phyloP scores from a whole-genome alignment of 2,329 filamentous ascomycete genomes.

The Akanthomyces dipterigenus region DNA sequence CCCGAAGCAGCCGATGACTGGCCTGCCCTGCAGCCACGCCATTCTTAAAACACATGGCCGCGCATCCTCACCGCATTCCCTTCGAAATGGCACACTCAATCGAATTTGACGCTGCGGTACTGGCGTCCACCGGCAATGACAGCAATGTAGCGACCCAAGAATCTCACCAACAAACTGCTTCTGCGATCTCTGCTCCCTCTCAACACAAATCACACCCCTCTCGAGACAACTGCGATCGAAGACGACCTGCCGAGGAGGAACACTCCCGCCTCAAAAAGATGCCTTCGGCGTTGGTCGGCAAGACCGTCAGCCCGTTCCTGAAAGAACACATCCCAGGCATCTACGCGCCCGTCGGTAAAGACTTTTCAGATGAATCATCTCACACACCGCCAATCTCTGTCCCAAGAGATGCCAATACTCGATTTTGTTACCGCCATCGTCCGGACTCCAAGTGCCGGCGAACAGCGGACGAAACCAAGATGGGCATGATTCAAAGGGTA shows the following conservation, averaged over 20 bases:
- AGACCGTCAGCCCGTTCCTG: slow-evolving; percentile 81
- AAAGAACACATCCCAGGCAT: slow-evolving; percentile 83
- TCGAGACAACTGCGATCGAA: slow-evolving; percentile 43
- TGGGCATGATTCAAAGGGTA: slow-evolving; percentile 89
- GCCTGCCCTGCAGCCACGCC: slow-evolving; percentile 9
- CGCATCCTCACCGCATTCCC: slow-evolving; percentile 2
- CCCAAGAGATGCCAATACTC: slow-evolving; percentile 62
- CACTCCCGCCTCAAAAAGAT: slow-evolving; percentile 47
- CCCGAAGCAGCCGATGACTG: slow-evolving; percentile 7
- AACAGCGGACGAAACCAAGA: slow-evolving; percentile 89
- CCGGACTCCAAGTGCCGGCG: slow-evolving; percentile 91
- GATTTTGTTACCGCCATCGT: slow-evolving; percentile 91
- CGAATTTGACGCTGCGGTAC: neutral
- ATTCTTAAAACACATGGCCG: slow-evolving; percentile 7
- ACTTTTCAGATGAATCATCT: slow-evolving; percentile 27
- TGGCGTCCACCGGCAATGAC: slow-evolving; percentile 1
- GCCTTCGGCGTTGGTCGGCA: slow-evolving; percentile 60
- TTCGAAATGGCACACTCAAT: slow-evolving; percentile 8
- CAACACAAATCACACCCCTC: slow-evolving; percentile 15
- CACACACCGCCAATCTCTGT: slow-evolving; percentile 14
- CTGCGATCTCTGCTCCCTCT: neutral
- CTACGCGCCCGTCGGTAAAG: slow-evolving; percentile 72
- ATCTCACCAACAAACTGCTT: neutral
- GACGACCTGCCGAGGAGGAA: slow-evolving; percentile 43
- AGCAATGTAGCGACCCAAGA: slow-evolving; percentile 8